Evolutionary conservation across 495 filamentous ascomycete species (phyloP), one percentile per base, ranked within the genome.

Genomic region (Evansstolkia leycettana): DNA sequence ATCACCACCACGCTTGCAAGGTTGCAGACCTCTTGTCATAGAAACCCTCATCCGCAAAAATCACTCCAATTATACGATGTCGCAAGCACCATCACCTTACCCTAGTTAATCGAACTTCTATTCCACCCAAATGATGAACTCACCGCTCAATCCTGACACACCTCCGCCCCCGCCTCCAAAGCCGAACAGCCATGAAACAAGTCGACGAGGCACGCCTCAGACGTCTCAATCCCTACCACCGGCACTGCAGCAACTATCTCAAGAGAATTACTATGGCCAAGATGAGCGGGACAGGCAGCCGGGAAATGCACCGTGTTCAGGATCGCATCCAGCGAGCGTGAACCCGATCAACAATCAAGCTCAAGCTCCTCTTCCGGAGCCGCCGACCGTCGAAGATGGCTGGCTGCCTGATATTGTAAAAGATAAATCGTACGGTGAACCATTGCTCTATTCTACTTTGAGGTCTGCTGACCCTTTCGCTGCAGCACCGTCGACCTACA

Each of bases 101-200:
- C 43, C 48, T 0, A 38, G 41, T 6, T 48, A 47, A 12, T 36
- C 47, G 0, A 36, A 38, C 5, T 57, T 48, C 28, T 46, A 49
- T 25, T 46, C 53, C 12, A 19, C 36, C 31, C 19, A 51, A 36
- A 43, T 48, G 31, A 50, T 57, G 41, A 55, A 60, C 18, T 39
- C 54, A 10, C 43, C 51, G 12, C 36, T 62, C 20, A 60, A 65
- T 34, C 52, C 62, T 7, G 69, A 73, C 36, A 65, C 76, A 7
- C 79, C 81, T 7, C 80, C 81, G 1, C 67, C 73, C 7, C 80
- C 78, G 25, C 81, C 81, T 3, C 81, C 81, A 1, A 86, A 86
- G 46, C 80, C 80, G 6, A 69, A 57, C 38, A 75, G 69, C 50
- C 78, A 79, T 42, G 78, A 84, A 41, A 62, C 70, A 19, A 83